Percentiles rank a stretch among this genome's conserved stretches.
Conservation (phyloP, 1,284 basidiomycete species). For the Erythrobasidium hasegawianum region DNA sequence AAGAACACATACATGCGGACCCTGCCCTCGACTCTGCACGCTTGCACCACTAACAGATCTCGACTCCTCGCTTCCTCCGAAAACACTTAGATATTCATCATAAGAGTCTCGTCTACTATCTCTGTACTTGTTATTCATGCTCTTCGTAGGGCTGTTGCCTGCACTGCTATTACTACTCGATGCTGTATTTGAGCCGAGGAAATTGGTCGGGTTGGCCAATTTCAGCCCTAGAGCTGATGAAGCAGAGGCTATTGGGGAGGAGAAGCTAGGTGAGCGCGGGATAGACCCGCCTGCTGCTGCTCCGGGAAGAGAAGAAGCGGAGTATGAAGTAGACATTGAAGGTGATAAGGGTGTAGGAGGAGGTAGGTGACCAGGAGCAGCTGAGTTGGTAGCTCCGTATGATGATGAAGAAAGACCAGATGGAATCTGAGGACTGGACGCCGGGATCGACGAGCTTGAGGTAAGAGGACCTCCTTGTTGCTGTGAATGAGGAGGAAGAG, state of each 20-base stretch:
- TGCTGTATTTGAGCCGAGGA: no score
- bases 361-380: conserved; percentile 1
- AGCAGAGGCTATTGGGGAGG: not conserved
- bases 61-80: conserved; percentile 17
- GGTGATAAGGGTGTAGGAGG: conserved; percentile 1
- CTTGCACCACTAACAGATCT: conserved; percentile 15
- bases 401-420: not conserved
- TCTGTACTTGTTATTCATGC: not conserved
- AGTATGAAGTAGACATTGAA: not conserved
- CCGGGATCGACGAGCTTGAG: no score
- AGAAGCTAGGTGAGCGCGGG: not conserved
- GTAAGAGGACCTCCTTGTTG: no score
- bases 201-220: no score
- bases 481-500: no score
- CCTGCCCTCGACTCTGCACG: conserved; percentile 20
- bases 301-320: not conserved
- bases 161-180: no score
- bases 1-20: conserved; percentile 21
- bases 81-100: conserved; percentile 28
- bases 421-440: not conserved
- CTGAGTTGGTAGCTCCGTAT: not conserved
- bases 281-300: not conserved
- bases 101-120: conserved; percentile 7
- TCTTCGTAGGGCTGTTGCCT: not conserved
- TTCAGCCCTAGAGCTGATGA: no score